Base-by-base conservation (phyloP, 495 filamentous ascomycete genomes). In the Penicillium flavigenum region DNA sequence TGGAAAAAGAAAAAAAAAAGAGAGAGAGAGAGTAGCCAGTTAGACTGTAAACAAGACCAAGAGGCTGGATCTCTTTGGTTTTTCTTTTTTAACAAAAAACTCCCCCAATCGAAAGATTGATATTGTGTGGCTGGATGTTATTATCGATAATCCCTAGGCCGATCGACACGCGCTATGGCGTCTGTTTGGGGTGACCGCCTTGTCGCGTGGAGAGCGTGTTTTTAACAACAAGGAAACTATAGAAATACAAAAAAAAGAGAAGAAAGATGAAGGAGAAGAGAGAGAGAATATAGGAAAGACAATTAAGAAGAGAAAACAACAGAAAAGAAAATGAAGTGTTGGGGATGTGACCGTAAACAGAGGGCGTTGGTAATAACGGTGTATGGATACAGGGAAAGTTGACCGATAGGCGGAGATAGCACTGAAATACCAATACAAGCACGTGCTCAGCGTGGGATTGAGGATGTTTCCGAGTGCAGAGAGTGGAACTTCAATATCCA, bases 131-230 rank as follows among this genome's bases (percentile, higher is more conserved):
- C 63, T 68, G 66, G 66, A 66, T 57, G 63, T 67, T 67, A 65
- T 67, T 69, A 69, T 69, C 66, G 64, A 67, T 67, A 69, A 64
- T 64, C 64, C 66, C 63, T 69, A 60, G 53, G 53, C 53, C 61
- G 63, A 69, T 69, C 66, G 62, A 67, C 64, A 53, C 55, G 50
- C 59, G 64, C 66, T 59, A 69, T 65, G 66, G 64, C 64, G 64
- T 69, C 66, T 69, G 66, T 69, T 69, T 69, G 62, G 63, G 61
- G 61, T 65, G 62, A 69, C 66, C 66, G 66, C 66, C 66, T 69
- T 69, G 66, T 67, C 66, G 66, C 66, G 66, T 69, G 63, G 66
- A 61, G 61, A 67, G 61, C 51, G 27, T 41, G 16, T 32, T 4
- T 41, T n/a, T 22, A 47, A 51, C 48, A 43, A 17, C 27, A 32